phyloP scores from a whole-genome alignment of 1,284 basidiomycete genomes.

The Papiliotrema fonsecae region DNA sequence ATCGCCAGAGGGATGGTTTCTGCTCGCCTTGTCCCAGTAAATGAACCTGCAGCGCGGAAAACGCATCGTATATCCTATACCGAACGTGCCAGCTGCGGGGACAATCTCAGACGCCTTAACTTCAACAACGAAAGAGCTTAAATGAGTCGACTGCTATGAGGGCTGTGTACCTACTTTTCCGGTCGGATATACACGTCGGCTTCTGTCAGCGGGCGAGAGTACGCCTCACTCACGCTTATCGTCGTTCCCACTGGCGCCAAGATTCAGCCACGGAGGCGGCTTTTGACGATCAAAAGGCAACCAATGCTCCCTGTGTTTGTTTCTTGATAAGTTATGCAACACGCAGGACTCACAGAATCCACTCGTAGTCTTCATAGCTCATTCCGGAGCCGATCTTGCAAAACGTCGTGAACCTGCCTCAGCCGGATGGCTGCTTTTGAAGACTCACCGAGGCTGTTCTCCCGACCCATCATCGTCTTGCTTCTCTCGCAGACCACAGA shows the following conservation, averaged over 20 bases:
- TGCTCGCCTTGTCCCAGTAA: slow-evolving; percentile 50
- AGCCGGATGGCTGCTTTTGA: background rate
- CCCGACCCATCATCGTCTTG: slow-evolving; percentile 54
- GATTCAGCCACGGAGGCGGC: slow-evolving; percentile 39
- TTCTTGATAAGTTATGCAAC: slow-evolving; percentile 17
- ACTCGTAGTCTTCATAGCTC: slow-evolving; percentile 74
- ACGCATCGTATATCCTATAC: slow-evolving; percentile 54
- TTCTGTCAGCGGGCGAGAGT: slow-evolving; percentile 11
- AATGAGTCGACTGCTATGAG: background rate
- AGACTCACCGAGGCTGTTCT: slow-evolving; percentile 57
- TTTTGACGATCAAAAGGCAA: slow-evolving; percentile 42
- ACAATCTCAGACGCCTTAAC: slow-evolving; percentile 87
- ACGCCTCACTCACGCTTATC: slow-evolving; percentile 47
- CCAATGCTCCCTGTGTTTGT: slow-evolving; percentile 44
- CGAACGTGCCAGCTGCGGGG: slow-evolving; percentile 50
- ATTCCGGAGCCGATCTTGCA: slow-evolving; percentile 82
- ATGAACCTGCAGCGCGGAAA: slow-evolving; percentile 80
- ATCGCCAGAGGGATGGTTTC: slow-evolving; percentile 27
- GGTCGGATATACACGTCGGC: slow-evolving; percentile 50
- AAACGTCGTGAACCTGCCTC: slow-evolving; percentile 53
- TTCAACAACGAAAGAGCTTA: slow-evolving; percentile 60
- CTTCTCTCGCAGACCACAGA: slow-evolving; percentile 46
- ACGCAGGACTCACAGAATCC: slow-evolving; percentile 51
- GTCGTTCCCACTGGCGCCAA: slow-evolving; percentile 36
- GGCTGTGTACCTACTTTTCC: slow-evolving; percentile 35